Conservation (phyloP, 2,329 filamentous ascomycete species). For the Paramyrothecium roridum region DNA sequence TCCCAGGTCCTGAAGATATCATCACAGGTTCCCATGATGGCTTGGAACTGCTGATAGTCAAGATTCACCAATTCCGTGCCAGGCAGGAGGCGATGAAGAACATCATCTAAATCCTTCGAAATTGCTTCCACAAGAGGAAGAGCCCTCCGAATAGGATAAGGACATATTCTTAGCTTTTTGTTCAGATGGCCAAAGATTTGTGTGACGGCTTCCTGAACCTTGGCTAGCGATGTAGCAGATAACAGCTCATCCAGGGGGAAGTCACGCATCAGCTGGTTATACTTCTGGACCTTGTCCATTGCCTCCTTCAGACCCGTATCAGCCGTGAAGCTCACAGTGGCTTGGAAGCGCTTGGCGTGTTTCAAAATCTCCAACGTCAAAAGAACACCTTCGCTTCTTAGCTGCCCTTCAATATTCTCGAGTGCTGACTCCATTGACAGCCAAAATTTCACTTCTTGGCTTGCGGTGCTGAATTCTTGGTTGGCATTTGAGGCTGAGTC, state of each 20-base stretch:
- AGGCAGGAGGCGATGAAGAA: constrained; percentile 80
- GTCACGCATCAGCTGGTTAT: constrained; percentile 98
- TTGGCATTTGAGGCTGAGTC: constrained; percentile 66
- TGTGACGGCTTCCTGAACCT: constrained; percentile 83
- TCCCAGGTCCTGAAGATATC: constrained; percentile 92
- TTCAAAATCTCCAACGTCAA: constrained; percentile 93
- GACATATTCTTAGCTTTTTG: constrained; percentile 95
- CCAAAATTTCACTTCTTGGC: constrained; percentile 99
- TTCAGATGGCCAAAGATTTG: constrained; percentile 94
- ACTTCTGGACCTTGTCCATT: constrained; percentile 94
- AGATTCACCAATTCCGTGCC: constrained; percentile 88
- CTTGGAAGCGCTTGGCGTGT: constrained; percentile 96
- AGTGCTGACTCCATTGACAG: constrained; percentile 92
- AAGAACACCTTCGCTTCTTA: constrained; percentile 82
- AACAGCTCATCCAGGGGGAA: constrained; percentile 94
- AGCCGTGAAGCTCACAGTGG: constrained; percentile 92
- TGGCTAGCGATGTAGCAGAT: constrained; percentile 83
- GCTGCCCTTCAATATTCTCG: constrained; percentile 85
- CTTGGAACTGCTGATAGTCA: constrained; percentile 85
- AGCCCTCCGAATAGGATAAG: constrained; percentile 89
- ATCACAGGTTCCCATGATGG: constrained; percentile 78
- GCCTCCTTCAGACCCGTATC: constrained; percentile 96
- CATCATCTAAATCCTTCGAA: constrained; percentile 84
- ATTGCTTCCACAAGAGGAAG: constrained; percentile 95
- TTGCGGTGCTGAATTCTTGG: constrained; percentile 65